Percentiles rank a stretch among this genome's conserved stretches.
phyloP scores from a whole-genome alignment of 2,329 filamentous ascomycete genomes.

The Mariannaea sp. region DNA sequence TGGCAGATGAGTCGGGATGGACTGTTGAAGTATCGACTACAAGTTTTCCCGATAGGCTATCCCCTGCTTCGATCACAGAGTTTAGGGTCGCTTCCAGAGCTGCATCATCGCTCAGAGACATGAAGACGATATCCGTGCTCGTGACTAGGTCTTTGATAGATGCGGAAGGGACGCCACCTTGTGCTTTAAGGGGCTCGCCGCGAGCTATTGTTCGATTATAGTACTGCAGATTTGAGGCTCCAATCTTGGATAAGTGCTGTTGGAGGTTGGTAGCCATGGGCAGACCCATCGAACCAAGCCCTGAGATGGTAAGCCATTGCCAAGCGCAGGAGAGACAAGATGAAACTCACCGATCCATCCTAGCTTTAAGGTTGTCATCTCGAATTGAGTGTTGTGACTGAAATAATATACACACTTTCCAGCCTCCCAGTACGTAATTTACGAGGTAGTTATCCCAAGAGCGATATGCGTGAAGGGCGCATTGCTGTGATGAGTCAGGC shows the following conservation, averaged over 20 bases:
- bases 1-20: conserved; percentile 49
- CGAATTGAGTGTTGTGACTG: not conserved
- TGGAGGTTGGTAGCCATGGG: conserved; percentile 57
- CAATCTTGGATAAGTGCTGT: conserved; percentile 40
- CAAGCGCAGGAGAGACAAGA: too few species aligned
- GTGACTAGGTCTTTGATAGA: conserved; percentile 37
- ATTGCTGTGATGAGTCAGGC: too few species aligned
- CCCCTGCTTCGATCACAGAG: conserved; percentile 34
- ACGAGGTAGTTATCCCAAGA: too few species aligned
- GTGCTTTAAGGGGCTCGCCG: conserved; percentile 40
- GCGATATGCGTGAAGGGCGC: too few species aligned
- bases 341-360: conserved; percentile 18
- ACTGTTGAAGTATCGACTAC: conserved; percentile 57
- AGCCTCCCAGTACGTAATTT: too few species aligned
- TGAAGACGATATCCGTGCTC: conserved; percentile 44
- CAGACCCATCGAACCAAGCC: conserved; percentile 57
- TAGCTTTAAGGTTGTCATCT: conserved; percentile 16
- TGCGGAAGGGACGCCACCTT: conserved; percentile 36
- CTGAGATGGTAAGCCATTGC: conserved; percentile 28
- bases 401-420: too few species aligned
- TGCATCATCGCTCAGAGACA: conserved; percentile 50
- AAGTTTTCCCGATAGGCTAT: conserved; percentile 45
- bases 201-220: conserved; percentile 55
- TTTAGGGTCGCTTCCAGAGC: conserved; percentile 44
- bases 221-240: conserved; percentile 42